phyloP scores from a whole-genome alignment of 2,329 filamentous ascomycete genomes.

The Sclerotinia glacialis region DNA sequence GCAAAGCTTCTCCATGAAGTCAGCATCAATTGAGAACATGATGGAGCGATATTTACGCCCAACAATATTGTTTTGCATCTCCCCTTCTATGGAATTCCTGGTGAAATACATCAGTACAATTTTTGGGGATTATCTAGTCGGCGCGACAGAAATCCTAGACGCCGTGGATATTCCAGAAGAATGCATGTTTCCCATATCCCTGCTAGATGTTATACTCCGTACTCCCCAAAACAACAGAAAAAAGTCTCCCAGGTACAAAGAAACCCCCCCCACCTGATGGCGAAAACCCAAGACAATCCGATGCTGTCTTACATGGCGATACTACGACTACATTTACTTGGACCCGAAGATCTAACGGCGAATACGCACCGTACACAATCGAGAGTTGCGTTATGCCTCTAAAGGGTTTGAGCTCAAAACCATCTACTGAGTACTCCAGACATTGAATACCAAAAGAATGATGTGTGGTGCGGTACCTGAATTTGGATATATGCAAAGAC shows the following conservation, averaged over 20 bases:
- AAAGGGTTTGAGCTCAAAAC: neutral
- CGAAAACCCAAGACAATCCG: neutral
- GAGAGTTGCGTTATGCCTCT: neutral
- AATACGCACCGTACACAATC: neutral
- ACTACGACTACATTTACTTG: neutral
- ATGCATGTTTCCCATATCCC: slow-evolving; percentile 4
- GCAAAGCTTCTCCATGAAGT: neutral
- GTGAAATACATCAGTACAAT: neutral
- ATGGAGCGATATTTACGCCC: neutral
- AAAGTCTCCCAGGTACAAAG: slow-evolving; percentile 15
- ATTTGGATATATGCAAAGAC: slow-evolving; percentile 5
- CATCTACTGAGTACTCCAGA: neutral
- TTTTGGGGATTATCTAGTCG: neutral
- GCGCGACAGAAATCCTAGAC: slow-evolving; percentile 10
- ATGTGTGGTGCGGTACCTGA: slow-evolving; percentile 17
- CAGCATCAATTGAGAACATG: neutral
- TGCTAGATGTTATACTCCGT: neutral
- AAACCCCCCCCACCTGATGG: slow-evolving; percentile 11
- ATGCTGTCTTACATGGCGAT: slow-evolving; percentile 2
- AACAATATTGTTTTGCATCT: neutral
- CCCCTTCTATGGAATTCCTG: slow-evolving; percentile 6
- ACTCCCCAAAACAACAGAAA: neutral
- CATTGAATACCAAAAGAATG: neutral
- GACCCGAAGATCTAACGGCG: neutral
- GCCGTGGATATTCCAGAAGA: slow-evolving; percentile 21